Evolutionary conservation across 192 early-diverging fungal species (phyloP).

Genomic region (Podila verticillata): DNA sequence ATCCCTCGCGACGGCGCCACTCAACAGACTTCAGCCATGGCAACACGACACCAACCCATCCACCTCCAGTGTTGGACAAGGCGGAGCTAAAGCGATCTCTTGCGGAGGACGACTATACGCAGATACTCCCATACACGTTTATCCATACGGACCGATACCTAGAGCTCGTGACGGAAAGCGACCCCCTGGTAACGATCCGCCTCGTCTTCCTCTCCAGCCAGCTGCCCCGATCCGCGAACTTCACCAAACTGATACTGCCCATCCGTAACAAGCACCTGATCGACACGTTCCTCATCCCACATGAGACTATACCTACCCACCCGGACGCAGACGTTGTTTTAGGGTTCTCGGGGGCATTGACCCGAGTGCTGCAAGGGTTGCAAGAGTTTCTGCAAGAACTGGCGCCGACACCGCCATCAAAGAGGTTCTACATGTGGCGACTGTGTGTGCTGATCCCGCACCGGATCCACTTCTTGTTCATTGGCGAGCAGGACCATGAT

Average conservation of each 20-base stretch:
- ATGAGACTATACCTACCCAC: conserved; percentile 7
- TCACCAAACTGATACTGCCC: not conserved
- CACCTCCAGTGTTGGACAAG: not conserved
- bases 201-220: conserved; percentile 27
- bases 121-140: not conserved
- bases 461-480: conserved; percentile 7
- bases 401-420: not conserved
- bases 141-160: conserved; percentile 8
- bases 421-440: conserved; percentile 10
- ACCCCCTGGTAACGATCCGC: conserved; percentile 19
- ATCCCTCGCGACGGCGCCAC: too few species aligned
- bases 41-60: not conserved
- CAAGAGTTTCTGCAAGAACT: conserved; percentile 9
- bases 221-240: conserved; percentile 23
- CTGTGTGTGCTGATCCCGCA: conserved; percentile 20
- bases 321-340: conserved; percentile 29
- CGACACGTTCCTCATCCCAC: conserved; percentile 44
- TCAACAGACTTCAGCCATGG: not conserved
- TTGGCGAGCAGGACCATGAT: not conserved
- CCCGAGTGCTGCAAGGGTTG: conserved; percentile 8
- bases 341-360: conserved; percentile 23
- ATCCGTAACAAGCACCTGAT: conserved; percentile 4
- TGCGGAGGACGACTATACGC: not conserved
- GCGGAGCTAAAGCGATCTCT: not conserved
- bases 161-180: not conserved